Conservation (phyloP, 176 grass and related monocot species). For the Oryza longistaminata region DNA sequence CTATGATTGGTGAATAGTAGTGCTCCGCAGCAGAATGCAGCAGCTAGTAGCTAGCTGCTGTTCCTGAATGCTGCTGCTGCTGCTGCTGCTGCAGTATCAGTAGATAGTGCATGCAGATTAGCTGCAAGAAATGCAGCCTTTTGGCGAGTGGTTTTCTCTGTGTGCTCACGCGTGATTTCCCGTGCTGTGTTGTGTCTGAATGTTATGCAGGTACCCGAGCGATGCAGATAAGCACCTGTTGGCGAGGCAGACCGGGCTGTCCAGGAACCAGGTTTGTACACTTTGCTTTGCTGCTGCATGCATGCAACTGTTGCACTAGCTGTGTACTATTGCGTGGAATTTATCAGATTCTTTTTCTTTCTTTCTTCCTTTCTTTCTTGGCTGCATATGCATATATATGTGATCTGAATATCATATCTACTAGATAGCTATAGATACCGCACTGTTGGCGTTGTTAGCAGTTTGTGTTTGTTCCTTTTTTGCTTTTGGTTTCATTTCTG, state of each 20-base stretch:
- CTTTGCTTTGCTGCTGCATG: constrained; percentile 12
- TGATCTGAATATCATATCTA: background rate
- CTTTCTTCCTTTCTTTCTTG: background rate
- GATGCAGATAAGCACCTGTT: constrained; percentile 99
- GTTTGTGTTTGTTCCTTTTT: constrained; percentile 26
- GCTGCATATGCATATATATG: background rate
- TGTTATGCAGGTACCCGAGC: constrained; percentile 81
- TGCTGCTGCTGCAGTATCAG: background rate
- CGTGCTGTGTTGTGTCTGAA: constrained; percentile 26
- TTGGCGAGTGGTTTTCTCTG: constrained; percentile 13
- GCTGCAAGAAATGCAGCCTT: constrained; percentile 29
- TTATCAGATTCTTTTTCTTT: background rate
- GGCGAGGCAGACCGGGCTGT: constrained; percentile 96
- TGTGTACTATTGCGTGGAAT: background rate
- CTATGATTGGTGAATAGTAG: constrained; percentile 52
- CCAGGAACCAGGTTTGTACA: constrained; percentile 93
- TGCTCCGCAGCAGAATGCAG: background rate
- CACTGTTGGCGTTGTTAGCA: constrained; percentile 18
- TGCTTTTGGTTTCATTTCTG: constrained; percentile 32
- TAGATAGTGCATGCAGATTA: constrained; percentile 1
- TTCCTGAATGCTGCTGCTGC: no score
- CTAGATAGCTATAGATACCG: background rate
- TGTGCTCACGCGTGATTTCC: constrained; percentile 33
- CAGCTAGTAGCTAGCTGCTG: no score
- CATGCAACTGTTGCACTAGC: background rate